Evolutionary conservation across 495 filamentous ascomycete genomes (phyloP).

Genomic region (Penicillium taxi): DNA sequence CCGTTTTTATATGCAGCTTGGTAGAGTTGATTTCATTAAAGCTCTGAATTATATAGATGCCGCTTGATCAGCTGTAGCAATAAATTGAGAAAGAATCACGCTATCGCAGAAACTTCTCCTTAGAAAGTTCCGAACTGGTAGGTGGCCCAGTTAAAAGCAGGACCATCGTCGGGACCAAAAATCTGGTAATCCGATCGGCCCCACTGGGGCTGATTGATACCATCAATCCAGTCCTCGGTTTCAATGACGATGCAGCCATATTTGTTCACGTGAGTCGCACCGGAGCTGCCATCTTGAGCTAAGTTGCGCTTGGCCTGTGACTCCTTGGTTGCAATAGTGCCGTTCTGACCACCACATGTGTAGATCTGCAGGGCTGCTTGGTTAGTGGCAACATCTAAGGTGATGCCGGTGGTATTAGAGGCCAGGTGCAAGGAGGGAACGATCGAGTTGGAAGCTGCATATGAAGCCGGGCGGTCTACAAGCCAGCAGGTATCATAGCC

Average conservation of each 20-base stretch:
- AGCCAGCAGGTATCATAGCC: slow-evolving; percentile 74
- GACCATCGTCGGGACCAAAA: slow-evolving; percentile 53
- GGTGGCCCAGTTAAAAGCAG: slow-evolving; percentile 57
- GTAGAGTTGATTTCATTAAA: too few species aligned
- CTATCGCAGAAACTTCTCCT: background rate
- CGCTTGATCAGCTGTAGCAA: too few species aligned
- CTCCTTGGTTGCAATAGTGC: slow-evolving; percentile 46
- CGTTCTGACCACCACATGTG: slow-evolving; percentile 64
- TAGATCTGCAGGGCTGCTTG: slow-evolving; percentile 75
- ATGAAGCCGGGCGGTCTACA: slow-evolving; percentile 55
- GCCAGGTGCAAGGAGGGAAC: slow-evolving; percentile 54
- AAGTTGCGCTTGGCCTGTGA: slow-evolving; percentile 46
- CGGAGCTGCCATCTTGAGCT: slow-evolving; percentile 27
- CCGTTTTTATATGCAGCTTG: too few species aligned
- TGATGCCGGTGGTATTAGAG: slow-evolving; percentile 57
- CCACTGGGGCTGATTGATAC: slow-evolving; percentile 75
- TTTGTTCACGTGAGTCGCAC: slow-evolving; percentile 41
- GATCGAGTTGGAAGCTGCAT: slow-evolving; percentile 53
- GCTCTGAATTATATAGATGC: too few species aligned
- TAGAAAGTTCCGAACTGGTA: slow-evolving; percentile 49
- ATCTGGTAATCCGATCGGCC: slow-evolving; percentile 52
- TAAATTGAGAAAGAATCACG: background rate
- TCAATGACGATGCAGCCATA: slow-evolving; percentile 68
- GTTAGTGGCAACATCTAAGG: slow-evolving; percentile 64
- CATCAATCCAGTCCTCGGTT: slow-evolving; percentile 64